These are phyloP conservation scores for Glebionis coronaria DNA, from an alignment of 129 eudicot genomes.

Conservation along the genomic window DNA sequence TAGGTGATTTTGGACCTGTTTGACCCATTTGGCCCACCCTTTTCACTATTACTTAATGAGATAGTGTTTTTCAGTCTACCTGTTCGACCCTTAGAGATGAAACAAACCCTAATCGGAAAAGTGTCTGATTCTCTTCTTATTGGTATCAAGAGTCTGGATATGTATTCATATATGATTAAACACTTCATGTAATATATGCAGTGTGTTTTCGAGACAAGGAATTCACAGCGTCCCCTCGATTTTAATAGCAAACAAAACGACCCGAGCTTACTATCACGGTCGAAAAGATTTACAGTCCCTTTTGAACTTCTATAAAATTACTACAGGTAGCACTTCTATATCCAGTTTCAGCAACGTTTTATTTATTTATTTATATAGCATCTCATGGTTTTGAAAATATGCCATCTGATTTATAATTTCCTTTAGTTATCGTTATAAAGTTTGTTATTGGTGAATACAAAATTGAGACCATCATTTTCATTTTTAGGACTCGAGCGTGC, in stretches of 20 bases:
- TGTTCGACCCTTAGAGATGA: too few species aligned
- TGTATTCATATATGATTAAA: neutral
- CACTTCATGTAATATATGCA: conserved; percentile 34
- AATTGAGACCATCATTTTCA: neutral
- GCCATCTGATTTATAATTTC: neutral
- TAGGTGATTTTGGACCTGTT: too few species aligned
- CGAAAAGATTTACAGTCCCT: conserved; percentile 62
- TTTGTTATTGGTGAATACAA: neutral
- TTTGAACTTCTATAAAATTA: conserved; percentile 46
- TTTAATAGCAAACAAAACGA: conserved; percentile 50
- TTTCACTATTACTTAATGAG: too few species aligned
- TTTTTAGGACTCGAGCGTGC: conserved; percentile 26
- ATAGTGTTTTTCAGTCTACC: too few species aligned
- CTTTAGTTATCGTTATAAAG: neutral
- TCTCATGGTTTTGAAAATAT: neutral
- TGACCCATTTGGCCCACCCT: too few species aligned
- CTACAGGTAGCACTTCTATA: conserved; percentile 51
- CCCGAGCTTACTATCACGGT: conserved; percentile 50
- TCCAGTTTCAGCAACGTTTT: neutral
- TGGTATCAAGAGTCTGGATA: neutral
- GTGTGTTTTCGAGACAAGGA: conserved; percentile 73
- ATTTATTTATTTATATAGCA: neutral
- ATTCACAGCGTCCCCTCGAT: conserved; percentile 71
- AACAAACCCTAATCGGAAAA: neutral
- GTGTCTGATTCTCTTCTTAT: neutral